Evolutionary conservation across 2,329 filamentous ascomycete genomes (phyloP), one percentile per base, ranked within the genome.

Genomic region (Raffaelea ambrosiae): DNA sequence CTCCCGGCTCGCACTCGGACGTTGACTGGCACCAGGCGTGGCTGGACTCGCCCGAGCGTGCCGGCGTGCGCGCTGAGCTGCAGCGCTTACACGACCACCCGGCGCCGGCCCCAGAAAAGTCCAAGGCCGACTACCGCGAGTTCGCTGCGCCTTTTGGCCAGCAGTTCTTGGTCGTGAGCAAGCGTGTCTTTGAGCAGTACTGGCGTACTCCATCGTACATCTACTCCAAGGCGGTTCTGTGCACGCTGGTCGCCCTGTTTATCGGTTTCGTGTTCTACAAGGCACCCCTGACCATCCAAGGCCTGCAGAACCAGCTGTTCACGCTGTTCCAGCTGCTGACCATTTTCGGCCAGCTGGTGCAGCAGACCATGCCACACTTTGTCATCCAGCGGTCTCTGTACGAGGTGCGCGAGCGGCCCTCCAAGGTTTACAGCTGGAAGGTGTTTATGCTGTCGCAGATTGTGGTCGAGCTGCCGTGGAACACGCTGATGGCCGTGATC

Each of bases 151-250:
- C 85, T 0, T 88, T 94, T 61, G 59, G 55, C 38, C 59, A 70
- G 8, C 89, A 95, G 64, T 68, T 91, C 39, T 68, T 66, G 48
- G 74, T 83, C 59, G 86, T 88, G 48, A 75, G 79, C 18, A 63
- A 76, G 54, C 87, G 89, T 58, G 84, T 93, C 22, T 93, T 93
- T 71, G 78, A 89, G 60, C 48, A 50, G 63, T 94, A 93, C 74
- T 95, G 89, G 88, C 85, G 89, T 51, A 90, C 83, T 0, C 89
- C 89, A 0, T 77, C 82, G 5, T 95, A 95, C 70, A 90, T 95
- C 64, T 94, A 91, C 70, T 83, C 86, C 58, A 95, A 95, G 72
- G 62, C 74, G 0, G 69, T 74, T 2, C 80, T 94, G 18, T 88
- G 83, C 60, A 67, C 76, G 21, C 65, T 81, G 16, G 68, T 77